Evolutionary conservation across 148 eudicot genomes (phyloP).

Genomic region (Selenicereus undatus): DNA sequence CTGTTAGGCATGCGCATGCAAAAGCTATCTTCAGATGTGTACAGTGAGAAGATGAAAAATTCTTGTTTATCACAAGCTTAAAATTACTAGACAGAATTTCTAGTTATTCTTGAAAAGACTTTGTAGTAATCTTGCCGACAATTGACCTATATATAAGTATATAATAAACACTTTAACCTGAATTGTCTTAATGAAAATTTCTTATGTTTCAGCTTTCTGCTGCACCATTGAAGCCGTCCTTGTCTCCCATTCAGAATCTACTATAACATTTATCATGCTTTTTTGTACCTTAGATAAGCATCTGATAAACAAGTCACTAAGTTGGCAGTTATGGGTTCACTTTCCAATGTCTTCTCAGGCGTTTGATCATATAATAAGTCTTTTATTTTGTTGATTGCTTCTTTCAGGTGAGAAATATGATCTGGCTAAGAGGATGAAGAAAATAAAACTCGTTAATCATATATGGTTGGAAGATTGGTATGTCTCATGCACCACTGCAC

Average conservation of each 20-base stretch:
- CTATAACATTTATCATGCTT: neutral
- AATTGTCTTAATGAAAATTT: neutral
- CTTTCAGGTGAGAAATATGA: slow-evolving; percentile 84
- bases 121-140: too few relatives aligned
- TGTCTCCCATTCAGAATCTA: neutral
- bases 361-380: neutral
- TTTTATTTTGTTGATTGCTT: neutral
- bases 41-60: too few relatives aligned
- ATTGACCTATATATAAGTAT: neutral
- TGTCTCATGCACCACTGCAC: slow-evolving; percentile 9
- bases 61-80: neutral
- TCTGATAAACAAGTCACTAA: neutral
- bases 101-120: too few relatives aligned
- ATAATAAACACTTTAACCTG: neutral
- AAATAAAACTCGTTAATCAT: slow-evolving; percentile 75
- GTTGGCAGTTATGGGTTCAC: neutral
- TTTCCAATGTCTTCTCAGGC: neutral
- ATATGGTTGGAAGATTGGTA: slow-evolving; percentile 94
- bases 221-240: neutral
- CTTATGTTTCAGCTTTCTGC: too few relatives aligned
- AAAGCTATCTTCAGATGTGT: too few relatives aligned
- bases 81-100: too few relatives aligned
- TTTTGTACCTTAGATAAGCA: neutral
- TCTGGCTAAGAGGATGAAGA: slow-evolving; percentile 57
- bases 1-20: too few relatives aligned